A percentile compares a stretch with the other conserved stretches of the same genome.
Conservation (phyloP, 2,329 filamentous ascomycete genomes). For the Davidsoniella neocaledoniae region DNA sequence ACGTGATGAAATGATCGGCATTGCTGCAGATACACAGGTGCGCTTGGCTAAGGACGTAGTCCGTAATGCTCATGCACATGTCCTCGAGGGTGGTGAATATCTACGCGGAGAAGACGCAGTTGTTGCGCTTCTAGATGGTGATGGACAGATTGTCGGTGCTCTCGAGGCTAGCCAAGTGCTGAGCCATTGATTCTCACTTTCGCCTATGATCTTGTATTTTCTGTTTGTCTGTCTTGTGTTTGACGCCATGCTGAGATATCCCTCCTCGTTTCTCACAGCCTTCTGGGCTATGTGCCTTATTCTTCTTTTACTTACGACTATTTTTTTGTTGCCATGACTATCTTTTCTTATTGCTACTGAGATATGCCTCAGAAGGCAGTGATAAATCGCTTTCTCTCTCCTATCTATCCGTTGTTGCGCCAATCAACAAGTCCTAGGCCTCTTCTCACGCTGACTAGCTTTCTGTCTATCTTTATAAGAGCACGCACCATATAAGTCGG, state of each 20-base stretch:
- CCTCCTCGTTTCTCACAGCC: no score
- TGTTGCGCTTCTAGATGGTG: slow-evolving; percentile 27
- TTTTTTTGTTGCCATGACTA: background rate
- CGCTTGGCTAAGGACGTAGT: slow-evolving; percentile 37
- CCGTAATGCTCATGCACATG: slow-evolving; percentile 19
- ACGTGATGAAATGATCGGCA: slow-evolving; percentile 39
- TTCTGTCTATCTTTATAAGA: no score
- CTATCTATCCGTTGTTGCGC: no score
- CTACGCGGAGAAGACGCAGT: slow-evolving; percentile 27
- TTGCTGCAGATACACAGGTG: slow-evolving; percentile 39
- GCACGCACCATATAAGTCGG: no score
- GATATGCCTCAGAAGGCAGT: no score
- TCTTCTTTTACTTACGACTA: background rate
- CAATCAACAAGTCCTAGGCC: no score
- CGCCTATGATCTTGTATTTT: no score
- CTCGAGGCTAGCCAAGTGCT: slow-evolving; percentile 30
- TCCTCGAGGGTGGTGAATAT: slow-evolving; percentile 19
- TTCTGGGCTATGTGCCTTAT: background rate
- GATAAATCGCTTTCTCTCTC: no score
- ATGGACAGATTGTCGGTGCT: slow-evolving; percentile 30
- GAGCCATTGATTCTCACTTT: slow-evolving; percentile 1
- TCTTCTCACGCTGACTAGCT: no score
- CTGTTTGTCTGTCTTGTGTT: no score
- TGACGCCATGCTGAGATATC: no score
- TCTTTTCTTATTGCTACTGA: background rate